Evolutionary conservation across 2,329 filamentous ascomycete species (phyloP).

Genomic region (Paracoccidioides lutzii): DNA sequence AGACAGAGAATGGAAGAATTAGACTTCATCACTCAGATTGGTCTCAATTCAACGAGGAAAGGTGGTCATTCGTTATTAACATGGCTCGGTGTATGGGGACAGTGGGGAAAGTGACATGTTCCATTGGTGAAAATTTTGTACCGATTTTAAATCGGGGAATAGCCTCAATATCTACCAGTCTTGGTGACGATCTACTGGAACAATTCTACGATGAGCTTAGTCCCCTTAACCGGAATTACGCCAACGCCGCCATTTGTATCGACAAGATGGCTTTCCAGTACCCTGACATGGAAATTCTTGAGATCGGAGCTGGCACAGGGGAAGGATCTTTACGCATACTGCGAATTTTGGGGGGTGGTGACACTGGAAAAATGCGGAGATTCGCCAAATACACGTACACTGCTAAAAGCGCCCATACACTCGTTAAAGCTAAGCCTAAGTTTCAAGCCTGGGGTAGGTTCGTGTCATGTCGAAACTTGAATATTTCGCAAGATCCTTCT

Average conservation of each 20-base stretch:
- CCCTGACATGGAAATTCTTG: constrained; percentile 16
- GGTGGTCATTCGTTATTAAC: neutral
- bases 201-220: constrained; percentile 15
- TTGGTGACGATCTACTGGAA: constrained; percentile 16
- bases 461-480: constrained; percentile 18
- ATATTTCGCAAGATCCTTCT: constrained; percentile 18
- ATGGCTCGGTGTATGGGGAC: neutral
- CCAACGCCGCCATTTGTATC: constrained; percentile 13
- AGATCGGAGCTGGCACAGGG: constrained; percentile 11
- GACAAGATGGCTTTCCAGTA: constrained; percentile 19
- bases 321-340: neutral
- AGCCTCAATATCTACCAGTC: constrained; percentile 19
- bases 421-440: constrained; percentile 7
- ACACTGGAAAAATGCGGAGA: neutral
- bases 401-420: constrained; percentile 12
- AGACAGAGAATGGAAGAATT: neutral
- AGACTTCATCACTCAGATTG: neutral
- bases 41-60: neutral
- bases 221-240: constrained; percentile 12
- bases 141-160: constrained; percentile 15
- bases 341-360: neutral
- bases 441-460: neutral
- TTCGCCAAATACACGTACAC: constrained; percentile 11
- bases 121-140: constrained; percentile 11
- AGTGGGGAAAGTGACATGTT: neutral